These are phyloP conservation scores for Hevea brasiliensis DNA, from an alignment of 345 rosid species.

Conservation along the genomic window DNA sequence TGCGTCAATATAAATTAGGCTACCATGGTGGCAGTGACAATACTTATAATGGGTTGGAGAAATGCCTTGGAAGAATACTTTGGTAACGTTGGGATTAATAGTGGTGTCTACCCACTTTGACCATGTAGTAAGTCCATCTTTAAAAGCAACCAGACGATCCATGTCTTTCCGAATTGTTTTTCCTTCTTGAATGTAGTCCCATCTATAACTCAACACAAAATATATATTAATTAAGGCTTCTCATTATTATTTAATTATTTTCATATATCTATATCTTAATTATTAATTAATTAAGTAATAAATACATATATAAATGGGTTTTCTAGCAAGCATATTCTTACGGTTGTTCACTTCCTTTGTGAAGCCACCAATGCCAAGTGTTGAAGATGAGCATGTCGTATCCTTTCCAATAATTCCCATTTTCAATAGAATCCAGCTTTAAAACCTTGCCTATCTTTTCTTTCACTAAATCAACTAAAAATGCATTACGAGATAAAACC, in stretches of 20 bases:
- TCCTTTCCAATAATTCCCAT: slow-evolving; percentile 61
- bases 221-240: neutral
- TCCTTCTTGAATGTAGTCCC: slow-evolving; percentile 65
- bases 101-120: slow-evolving; percentile 66
- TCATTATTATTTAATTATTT: no score
- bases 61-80: slow-evolving; percentile 76
- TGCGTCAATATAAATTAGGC: no score
- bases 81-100: slow-evolving; percentile 52
- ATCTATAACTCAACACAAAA: slow-evolving; percentile 39
- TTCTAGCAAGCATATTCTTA: no score
- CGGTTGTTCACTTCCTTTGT: slow-evolving; percentile 69
- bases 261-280: no score
- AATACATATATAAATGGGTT: no score
- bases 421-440: slow-evolving; percentile 72
- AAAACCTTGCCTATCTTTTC: slow-evolving; percentile 59
- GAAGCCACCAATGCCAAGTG: slow-evolving; percentile 95
- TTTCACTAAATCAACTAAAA: slow-evolving; percentile 59
- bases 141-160: slow-evolving; percentile 71
- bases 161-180: slow-evolving; percentile 50
- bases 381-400: slow-evolving; percentile 75
- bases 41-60: slow-evolving; percentile 87
- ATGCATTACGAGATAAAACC: slow-evolving; percentile 57
- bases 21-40: no score
- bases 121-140: slow-evolving; percentile 72
- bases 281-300: no score